Conservation (phyloP, 148 eudicot species). For the Amaranthus cruentus region DNA sequence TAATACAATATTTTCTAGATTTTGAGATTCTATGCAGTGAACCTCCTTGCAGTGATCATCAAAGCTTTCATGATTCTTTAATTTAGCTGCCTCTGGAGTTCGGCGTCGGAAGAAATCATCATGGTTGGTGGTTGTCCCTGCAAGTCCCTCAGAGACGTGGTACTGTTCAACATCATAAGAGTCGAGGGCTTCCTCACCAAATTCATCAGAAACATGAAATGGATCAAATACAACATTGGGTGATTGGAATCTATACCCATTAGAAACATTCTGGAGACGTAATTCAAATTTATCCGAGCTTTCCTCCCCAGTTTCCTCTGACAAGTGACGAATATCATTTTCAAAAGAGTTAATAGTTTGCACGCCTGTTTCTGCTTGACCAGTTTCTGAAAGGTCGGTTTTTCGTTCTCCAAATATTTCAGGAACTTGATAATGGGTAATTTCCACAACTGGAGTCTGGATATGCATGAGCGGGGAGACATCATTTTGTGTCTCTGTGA, state of each 20-base stretch:
- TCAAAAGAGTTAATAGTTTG: constrained; percentile 25
- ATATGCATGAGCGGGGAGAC: constrained; percentile 20
- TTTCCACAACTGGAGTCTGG: constrained; percentile 17
- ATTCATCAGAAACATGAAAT: constrained; percentile 25
- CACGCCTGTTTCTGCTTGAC: constrained; percentile 23
- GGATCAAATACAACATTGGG: constrained; percentile 25
- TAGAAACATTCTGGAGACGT: constrained; percentile 18
- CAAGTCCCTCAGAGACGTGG: constrained; percentile 6
- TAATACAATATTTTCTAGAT: constrained; percentile 16
- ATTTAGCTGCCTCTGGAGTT: constrained; percentile 37
- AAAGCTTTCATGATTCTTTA: constrained; percentile 33
- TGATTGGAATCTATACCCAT: constrained; percentile 18
- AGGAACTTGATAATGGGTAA: constrained; percentile 5
- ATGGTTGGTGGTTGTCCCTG: constrained; percentile 19
- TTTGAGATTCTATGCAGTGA: constrained; percentile 61
- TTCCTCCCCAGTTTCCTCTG: constrained; percentile 15
- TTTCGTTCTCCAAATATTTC: constrained; percentile 13
- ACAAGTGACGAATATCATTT: constrained; percentile 8
- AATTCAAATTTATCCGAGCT: constrained; percentile 24
- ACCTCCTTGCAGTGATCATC: constrained; percentile 76
- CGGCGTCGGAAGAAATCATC: constrained; percentile 32
- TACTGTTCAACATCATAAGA: constrained; percentile 14
- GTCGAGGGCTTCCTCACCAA: constrained; percentile 25
- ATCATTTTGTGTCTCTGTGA: constrained; percentile 31
- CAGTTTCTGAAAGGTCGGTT: constrained; percentile 16